Evolutionary conservation across 1,284 basidiomycete species (phyloP).

Genomic region (Sporisorium graminicola): DNA sequence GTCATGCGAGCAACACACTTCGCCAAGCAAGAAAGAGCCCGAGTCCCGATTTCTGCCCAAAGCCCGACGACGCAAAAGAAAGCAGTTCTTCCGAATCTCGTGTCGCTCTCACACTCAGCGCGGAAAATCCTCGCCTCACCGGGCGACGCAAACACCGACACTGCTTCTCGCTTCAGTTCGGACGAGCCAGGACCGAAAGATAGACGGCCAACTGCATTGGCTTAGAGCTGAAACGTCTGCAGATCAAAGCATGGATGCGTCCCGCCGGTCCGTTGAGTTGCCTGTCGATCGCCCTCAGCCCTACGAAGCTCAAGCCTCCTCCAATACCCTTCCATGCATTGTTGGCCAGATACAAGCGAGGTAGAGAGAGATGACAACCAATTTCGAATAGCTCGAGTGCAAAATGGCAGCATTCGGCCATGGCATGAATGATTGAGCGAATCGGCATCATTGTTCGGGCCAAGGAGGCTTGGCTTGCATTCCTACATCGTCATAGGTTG

Average conservation of each 20-base stretch:
- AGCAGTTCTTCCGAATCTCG: background rate
- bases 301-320: no score
- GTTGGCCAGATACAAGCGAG: background rate
- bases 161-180: no score
- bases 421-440: no score
- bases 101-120: background rate
- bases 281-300: no score
- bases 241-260: background rate
- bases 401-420: background rate
- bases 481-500: constrained; percentile 8
- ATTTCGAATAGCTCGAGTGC: no score
- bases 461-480: no score
- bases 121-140: background rate
- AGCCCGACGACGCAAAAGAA: no score
- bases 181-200: no score
- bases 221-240: background rate
- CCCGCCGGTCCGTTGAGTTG: background rate
- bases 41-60: background rate
- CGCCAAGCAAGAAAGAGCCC: background rate
- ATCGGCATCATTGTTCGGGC: no score
- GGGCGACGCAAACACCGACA: no score
- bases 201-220: no score
- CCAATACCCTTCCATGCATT: background rate
- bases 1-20: constrained; percentile 9
- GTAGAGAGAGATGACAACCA: no score